Conservation (phyloP, 1,284 basidiomycete genomes). For the Pisolithus thermaeus region DNA sequence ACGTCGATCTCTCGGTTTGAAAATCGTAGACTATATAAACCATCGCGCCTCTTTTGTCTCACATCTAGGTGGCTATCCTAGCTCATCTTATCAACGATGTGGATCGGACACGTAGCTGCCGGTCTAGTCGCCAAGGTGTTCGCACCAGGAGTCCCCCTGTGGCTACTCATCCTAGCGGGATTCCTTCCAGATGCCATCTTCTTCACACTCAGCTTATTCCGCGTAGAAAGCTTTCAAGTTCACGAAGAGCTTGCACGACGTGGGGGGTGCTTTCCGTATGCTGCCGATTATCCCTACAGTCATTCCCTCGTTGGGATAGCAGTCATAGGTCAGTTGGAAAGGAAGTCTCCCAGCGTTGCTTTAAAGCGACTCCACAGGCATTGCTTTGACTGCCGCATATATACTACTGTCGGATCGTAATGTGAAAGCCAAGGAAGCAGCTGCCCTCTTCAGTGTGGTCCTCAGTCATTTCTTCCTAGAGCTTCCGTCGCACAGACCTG, state of each 20-base stretch:
- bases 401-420: background rate
- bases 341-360: background rate
- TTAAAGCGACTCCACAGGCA: background rate
- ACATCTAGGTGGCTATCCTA: background rate
- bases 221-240: conserved; percentile 15
- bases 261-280: conserved; percentile 27
- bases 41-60: background rate
- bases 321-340: conserved; percentile 18
- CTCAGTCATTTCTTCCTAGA: conserved; percentile 11
- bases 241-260: conserved; percentile 13
- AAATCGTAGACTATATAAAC: background rate
- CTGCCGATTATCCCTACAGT: conserved; percentile 25
- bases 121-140: conserved; percentile 27
- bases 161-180: conserved; percentile 15
- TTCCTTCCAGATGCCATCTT: conserved; percentile 24
- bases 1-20: background rate
- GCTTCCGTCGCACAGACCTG: conserved; percentile 24
- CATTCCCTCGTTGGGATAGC: conserved; percentile 23
- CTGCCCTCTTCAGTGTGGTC: background rate
- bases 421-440: background rate
- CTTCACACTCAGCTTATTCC: conserved; percentile 24
- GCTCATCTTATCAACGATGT: background rate
- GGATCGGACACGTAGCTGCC: conserved; percentile 6
- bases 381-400: background rate
- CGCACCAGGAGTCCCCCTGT: conserved; percentile 25